A percentile compares a stretch with the other conserved stretches of the same genome.
Evolutionary conservation across 176 grass and related monocot species (phyloP).

Genomic region (Cenchrus fungigraminus): DNA sequence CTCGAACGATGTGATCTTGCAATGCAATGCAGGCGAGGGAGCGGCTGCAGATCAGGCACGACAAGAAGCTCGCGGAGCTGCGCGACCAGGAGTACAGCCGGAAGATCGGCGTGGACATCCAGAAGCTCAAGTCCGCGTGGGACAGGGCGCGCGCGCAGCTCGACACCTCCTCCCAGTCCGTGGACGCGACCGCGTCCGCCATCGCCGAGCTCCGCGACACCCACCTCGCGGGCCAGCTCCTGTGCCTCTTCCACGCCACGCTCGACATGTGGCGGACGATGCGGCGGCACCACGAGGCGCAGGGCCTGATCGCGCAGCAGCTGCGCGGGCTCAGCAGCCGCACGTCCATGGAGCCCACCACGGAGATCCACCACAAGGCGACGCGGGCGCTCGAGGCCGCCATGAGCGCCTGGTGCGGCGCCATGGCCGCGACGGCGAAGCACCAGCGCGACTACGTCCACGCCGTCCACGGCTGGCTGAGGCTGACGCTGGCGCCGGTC

Average conservation of each 20-base stretch:
- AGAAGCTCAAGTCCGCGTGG: constrained; percentile 65
- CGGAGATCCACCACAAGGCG: constrained; percentile 64
- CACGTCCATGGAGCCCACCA: constrained; percentile 57
- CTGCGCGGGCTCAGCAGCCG: constrained; percentile 63
- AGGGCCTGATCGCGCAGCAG: constrained; percentile 64
- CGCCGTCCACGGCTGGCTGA: constrained; percentile 59
- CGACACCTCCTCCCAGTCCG: constrained; percentile 37
- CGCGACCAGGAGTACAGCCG: constrained; percentile 56
- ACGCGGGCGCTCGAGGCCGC: constrained; percentile 71
- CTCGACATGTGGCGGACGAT: constrained; percentile 64
- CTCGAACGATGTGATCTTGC: neutral
- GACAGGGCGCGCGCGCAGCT: constrained; percentile 59
- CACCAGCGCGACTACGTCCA: constrained; percentile 68
- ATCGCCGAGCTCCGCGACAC: constrained; percentile 67
- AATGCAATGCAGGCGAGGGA: constrained; percentile 53
- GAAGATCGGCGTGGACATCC: constrained; percentile 60
- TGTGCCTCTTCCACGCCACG: constrained; percentile 57
- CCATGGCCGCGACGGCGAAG: constrained; percentile 51
- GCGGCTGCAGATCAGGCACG: constrained; percentile 61
- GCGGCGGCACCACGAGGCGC: constrained; percentile 66
- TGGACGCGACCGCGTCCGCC: constrained; percentile 51
- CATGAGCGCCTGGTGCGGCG: constrained; percentile 54
- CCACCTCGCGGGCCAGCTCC: constrained; percentile 67
- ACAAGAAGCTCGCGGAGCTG: constrained; percentile 62
- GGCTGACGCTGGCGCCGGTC: constrained; percentile 48